phyloP scores from a whole-genome alignment of 108 stramenopile species.

The Asterionellopsis glacialis region DNA sequence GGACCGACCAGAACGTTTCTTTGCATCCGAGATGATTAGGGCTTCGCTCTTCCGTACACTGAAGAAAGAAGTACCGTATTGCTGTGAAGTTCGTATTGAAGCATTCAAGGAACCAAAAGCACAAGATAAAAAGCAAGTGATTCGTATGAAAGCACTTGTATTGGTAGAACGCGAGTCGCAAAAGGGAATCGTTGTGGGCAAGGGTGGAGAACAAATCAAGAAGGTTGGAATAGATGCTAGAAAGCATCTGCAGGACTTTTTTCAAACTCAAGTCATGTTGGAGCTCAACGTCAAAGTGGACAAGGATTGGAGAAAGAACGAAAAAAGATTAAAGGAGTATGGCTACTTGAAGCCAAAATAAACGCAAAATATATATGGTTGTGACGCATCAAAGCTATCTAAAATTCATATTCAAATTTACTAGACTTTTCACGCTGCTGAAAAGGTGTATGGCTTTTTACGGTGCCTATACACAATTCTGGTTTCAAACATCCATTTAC shows the following conservation, averaged over 20 bases:
- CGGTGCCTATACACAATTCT: no score
- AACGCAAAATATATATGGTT: neutral
- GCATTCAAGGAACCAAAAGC: slow-evolving; percentile 79
- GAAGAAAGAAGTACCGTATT: slow-evolving; percentile 91
- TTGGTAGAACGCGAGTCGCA: slow-evolving; percentile 87
- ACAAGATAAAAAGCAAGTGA: slow-evolving; percentile 27
- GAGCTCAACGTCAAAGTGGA: slow-evolving; percentile 87
- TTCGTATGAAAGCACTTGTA: slow-evolving; percentile 74
- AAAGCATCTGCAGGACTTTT: slow-evolving; percentile 67
- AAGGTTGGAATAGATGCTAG: slow-evolving; percentile 80
- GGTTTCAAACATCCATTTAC: no score
- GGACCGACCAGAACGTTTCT: slow-evolving; percentile 83
- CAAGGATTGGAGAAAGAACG: slow-evolving; percentile 91
- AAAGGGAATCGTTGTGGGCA: slow-evolving; percentile 92
- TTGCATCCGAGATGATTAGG: slow-evolving; percentile 83
- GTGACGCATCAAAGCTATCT: no score
- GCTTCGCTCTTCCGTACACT: slow-evolving; percentile 73
- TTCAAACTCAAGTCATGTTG: slow-evolving; percentile 68
- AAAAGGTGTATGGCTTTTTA: no score
- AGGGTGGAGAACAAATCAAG: slow-evolving; percentile 81
- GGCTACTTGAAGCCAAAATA: slow-evolving; percentile 58
- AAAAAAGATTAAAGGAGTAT: slow-evolving; percentile 68
- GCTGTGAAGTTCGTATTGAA: slow-evolving; percentile 86
- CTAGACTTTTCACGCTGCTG: no score
- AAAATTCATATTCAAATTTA: no score